Percentiles rank a stretch among this genome's conserved stretches.
phyloP scores from a whole-genome alignment of 2,329 filamentous ascomycete genomes.

The Capronia epimyces region DNA sequence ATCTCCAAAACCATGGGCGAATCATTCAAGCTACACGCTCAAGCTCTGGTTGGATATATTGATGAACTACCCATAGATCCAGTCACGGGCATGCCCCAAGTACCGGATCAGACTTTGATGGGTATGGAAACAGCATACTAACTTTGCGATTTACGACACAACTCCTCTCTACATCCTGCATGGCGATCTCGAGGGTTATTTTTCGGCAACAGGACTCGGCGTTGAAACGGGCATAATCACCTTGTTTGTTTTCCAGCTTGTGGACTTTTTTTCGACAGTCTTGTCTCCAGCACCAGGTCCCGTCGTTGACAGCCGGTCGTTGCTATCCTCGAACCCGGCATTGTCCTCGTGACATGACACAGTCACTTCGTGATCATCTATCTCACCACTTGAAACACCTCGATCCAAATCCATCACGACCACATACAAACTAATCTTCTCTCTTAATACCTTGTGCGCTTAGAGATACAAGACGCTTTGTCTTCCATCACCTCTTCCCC shows the following conservation, averaged over 20 bases:
- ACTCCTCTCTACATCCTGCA: constrained; percentile 17
- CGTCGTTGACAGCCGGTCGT: not conserved
- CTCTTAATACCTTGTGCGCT: constrained; percentile 26
- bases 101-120: constrained; percentile 25
- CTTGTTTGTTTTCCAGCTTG: constrained; percentile 1
- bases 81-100: constrained; percentile 26
- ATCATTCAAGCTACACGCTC: constrained; percentile 92
- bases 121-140: constrained; percentile 27
- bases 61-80: constrained; percentile 59
- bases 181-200: constrained; percentile 14
- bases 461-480: constrained; percentile 24
- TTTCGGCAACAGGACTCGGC: constrained; percentile 3
- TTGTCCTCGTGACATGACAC: not conserved
- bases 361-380: not conserved
- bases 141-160: constrained; percentile 9
- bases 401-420: constrained; percentile 10
- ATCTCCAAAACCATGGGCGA: constrained; percentile 84
- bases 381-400: constrained; percentile 5
- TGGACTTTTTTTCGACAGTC: constrained; percentile 5
- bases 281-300: not conserved
- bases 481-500: constrained; percentile 4
- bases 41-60: constrained; percentile 90
- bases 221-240: constrained; percentile 8
- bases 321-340: constrained; percentile 1
- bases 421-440: constrained; percentile 23